phyloP scores from a whole-genome alignment of 352 stramenopile species.

The Pythium pyrilobum region DNA sequence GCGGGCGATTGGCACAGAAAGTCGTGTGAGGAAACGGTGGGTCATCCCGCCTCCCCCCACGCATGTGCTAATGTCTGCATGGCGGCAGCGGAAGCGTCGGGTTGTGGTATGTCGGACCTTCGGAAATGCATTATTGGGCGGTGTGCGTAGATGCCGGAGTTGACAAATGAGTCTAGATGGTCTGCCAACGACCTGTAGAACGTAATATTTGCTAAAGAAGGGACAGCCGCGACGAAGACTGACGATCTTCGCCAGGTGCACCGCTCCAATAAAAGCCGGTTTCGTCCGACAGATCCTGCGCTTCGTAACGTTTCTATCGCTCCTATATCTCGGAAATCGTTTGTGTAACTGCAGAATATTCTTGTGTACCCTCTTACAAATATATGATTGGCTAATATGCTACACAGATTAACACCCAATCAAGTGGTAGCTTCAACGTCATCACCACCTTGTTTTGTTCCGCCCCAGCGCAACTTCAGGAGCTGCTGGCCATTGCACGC shows the following conservation, averaged over 20 bases:
- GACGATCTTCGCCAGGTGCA: background rate
- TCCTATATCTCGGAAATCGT: background rate
- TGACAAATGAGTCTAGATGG: too few relatives aligned
- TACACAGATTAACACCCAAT: slow-evolving; percentile 12
- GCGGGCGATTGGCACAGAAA: too few relatives aligned
- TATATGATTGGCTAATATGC: slow-evolving; percentile 9
- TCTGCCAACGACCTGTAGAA: too few relatives aligned
- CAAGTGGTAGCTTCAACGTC: slow-evolving; percentile 17
- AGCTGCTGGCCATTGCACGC: slow-evolving; percentile 12
- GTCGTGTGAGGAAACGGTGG: background rate
- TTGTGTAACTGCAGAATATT: slow-evolving; percentile 7
- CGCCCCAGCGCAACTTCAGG: background rate
- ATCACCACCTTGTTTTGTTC: slow-evolving; percentile 12
- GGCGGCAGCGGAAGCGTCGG: too few relatives aligned
- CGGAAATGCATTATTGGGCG: too few relatives aligned
- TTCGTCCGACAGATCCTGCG: too few relatives aligned
- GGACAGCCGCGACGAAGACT: background rate
- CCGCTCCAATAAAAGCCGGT: background rate
- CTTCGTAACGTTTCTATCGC: background rate
- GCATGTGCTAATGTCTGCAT: too few relatives aligned
- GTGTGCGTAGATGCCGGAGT: too few relatives aligned
- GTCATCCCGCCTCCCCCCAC: too few relatives aligned
- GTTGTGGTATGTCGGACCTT: too few relatives aligned
- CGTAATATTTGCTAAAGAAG: too few relatives aligned
- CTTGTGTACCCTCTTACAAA: slow-evolving; percentile 7